These are phyloP conservation scores for Chamaecrista fasciculata DNA, from an alignment of 306 rosid genomes.

Conservation along the genomic window DNA sequence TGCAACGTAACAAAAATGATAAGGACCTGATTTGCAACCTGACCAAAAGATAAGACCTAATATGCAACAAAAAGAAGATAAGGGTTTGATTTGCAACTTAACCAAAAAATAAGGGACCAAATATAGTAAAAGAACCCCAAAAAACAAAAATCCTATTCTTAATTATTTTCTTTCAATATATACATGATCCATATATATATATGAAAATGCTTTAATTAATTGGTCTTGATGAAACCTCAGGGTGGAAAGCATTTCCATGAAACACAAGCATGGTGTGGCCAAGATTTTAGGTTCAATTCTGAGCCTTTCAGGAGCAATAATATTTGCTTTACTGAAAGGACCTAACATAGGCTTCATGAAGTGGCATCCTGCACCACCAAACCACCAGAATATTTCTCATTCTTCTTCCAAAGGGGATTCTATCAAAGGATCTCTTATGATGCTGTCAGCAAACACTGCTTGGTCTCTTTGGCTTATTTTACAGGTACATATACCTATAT, in stretches of 20 bases:
- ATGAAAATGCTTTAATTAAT: no score
- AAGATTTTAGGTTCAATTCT: slow-evolving; percentile 66
- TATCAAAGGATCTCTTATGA: slow-evolving; percentile 65
- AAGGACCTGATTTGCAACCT: no score
- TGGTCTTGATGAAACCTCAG: slow-evolving; percentile 49
- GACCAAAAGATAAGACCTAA: no score
- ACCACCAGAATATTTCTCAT: slow-evolving; percentile 19
- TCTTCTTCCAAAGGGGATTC: slow-evolving; percentile 34
- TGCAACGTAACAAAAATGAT: no score
- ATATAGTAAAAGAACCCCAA: no score
- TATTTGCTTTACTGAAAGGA: slow-evolving; percentile 75
- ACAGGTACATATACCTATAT: slow-evolving; percentile 54
- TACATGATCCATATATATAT: no score
- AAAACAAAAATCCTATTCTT: no score
- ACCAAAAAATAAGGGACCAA: no score
- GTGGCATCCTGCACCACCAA: slow-evolving; percentile 34
- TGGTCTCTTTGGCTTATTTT: slow-evolving; percentile 91
- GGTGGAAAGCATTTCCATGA: slow-evolving; percentile 62
- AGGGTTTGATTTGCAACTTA: no score
- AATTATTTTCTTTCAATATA: no score
- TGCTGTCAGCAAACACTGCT: slow-evolving; percentile 75
- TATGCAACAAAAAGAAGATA: no score
- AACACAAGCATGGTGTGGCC: slow-evolving; percentile 56
- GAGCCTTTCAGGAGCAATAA: slow-evolving; percentile 72
- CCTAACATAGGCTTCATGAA: slow-evolving; percentile 53